phyloP scores from a whole-genome alignment of 345 rosid species.

The Cardamine chenopodiifolia region DNA sequence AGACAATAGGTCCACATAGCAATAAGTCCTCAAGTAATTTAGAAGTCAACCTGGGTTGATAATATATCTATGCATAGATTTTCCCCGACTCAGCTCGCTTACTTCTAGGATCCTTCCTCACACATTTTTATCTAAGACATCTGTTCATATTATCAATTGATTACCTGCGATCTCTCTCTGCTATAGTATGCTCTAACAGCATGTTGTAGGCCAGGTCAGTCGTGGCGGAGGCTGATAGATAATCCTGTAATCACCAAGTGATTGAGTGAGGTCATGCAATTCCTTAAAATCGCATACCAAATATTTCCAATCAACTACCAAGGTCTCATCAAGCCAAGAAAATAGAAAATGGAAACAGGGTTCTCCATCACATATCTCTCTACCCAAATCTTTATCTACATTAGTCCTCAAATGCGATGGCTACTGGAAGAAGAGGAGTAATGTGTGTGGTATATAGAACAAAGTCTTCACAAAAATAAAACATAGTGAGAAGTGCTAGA shows the following conservation, averaged over 20 bases:
- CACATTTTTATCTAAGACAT: slow-evolving; percentile 10
- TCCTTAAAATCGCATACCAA: neutral
- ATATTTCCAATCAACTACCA: slow-evolving; percentile 2
- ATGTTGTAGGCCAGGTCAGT: slow-evolving; percentile 83
- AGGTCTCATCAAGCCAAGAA: slow-evolving; percentile 5
- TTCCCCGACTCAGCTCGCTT: neutral
- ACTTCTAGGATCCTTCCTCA: slow-evolving; percentile 21
- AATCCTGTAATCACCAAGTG: slow-evolving; percentile 65
- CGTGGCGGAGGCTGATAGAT: slow-evolving; percentile 76
- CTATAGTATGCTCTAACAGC: slow-evolving; percentile 85
- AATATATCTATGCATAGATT: slow-evolving; percentile 1
- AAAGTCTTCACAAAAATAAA: slow-evolving; percentile 2
- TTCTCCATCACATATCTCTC: slow-evolving; percentile 7
- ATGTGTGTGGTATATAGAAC: slow-evolving; percentile 2
- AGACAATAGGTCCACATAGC: slow-evolving; percentile 1
- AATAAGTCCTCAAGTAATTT: slow-evolving; percentile 3
- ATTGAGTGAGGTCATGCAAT: slow-evolving; percentile 21
- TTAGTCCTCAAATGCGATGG: slow-evolving; percentile 3
- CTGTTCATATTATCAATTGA: neutral
- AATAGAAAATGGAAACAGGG: slow-evolving; percentile 8
- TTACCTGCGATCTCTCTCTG: slow-evolving; percentile 99
- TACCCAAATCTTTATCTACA: slow-evolving; percentile 9
- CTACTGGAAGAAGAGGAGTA: slow-evolving; percentile 1
- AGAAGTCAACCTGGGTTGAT: slow-evolving; percentile 11
- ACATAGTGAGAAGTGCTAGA: slow-evolving; percentile 1